Evolutionary conservation across 495 filamentous ascomycete species (phyloP).

Genomic region (Aspergillus sclerotiicarbonarius): DNA sequence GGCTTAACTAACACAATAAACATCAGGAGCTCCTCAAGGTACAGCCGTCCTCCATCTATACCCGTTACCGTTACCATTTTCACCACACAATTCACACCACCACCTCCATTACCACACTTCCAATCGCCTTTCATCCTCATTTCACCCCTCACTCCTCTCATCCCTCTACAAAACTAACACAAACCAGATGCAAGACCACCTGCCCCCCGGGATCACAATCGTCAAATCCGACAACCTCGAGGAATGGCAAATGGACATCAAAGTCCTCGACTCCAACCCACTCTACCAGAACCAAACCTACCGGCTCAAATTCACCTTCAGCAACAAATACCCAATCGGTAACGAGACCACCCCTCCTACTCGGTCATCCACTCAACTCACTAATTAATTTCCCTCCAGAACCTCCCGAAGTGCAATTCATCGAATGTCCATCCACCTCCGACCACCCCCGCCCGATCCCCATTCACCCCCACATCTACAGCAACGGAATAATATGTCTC

Average conservation of each 20-base stretch:
- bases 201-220: constrained; percentile 70
- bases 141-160: background rate
- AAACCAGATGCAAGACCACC: constrained; percentile 45
- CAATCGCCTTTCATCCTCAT: background rate
- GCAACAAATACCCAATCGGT: constrained; percentile 87
- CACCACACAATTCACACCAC: background rate
- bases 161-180: background rate
- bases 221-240: constrained; percentile 77
- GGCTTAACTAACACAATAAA: constrained; percentile 1
- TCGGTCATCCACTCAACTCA: background rate
- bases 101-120: background rate
- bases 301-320: constrained; percentile 84
- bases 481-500: constrained; percentile 96
- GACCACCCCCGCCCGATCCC: constrained; percentile 69
- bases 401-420: constrained; percentile 90
- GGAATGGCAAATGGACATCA: constrained; percentile 92
- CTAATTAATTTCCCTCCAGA: constrained; percentile 38
- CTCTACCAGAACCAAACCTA: constrained; percentile 79
- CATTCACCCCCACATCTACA: constrained; percentile 97
- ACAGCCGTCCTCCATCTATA: constrained; percentile 11
- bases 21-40: constrained; percentile 45
- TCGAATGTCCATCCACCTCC: constrained; percentile 46
- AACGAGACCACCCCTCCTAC: constrained; percentile 20
- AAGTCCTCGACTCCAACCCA: constrained; percentile 87
- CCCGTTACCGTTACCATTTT: background rate